Evolutionary conservation across 371 early-diverging fungal genomes (phyloP).

Genomic region (Conidiobolus coronatus): DNA sequence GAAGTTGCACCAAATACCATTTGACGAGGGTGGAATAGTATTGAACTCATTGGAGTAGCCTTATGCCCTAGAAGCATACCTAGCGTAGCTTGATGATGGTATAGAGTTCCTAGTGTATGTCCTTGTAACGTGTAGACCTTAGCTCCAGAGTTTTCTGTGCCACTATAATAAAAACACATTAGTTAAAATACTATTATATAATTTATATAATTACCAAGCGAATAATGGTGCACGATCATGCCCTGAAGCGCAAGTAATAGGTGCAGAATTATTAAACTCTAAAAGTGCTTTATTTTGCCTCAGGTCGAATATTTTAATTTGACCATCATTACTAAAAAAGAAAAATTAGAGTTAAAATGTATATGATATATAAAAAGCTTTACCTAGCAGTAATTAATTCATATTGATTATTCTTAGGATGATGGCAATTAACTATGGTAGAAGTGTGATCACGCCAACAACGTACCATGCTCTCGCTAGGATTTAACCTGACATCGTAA

Average conservation of each 20-base stretch:
- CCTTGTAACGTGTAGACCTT: constrained; percentile 25
- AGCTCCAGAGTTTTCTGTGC: constrained; percentile 21
- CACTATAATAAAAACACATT: constrained; percentile 11
- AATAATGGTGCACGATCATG: constrained; percentile 35
- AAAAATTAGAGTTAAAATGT: not conserved
- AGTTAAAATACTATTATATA: not conserved
- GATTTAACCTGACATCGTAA: constrained; percentile 40
- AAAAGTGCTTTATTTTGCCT: constrained; percentile 23
- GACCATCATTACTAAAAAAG: constrained; percentile 29
- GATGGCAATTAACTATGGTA: constrained; percentile 31
- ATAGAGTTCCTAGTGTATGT: constrained; percentile 15
- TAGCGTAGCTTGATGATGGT: constrained; percentile 18
- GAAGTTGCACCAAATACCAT: constrained; percentile 21
- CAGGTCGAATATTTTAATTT: constrained; percentile 67
- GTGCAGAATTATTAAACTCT: constrained; percentile 19
- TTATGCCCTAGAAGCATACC: constrained; percentile 16
- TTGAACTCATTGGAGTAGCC: constrained; percentile 14
- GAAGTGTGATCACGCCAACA: constrained; percentile 38
- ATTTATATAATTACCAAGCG: constrained; percentile 19
- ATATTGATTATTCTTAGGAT: constrained; percentile 33
- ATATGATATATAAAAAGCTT: not conserved
- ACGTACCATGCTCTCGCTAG: constrained; percentile 27
- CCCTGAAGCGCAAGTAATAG: constrained; percentile 31
- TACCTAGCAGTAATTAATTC: constrained; percentile 29
- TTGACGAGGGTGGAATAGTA: constrained; percentile 26